A percentile compares a stretch with the other conserved stretches of the same genome.
Conservation (phyloP, 345 rosid species). For the Orychophragmus violaceus region DNA sequence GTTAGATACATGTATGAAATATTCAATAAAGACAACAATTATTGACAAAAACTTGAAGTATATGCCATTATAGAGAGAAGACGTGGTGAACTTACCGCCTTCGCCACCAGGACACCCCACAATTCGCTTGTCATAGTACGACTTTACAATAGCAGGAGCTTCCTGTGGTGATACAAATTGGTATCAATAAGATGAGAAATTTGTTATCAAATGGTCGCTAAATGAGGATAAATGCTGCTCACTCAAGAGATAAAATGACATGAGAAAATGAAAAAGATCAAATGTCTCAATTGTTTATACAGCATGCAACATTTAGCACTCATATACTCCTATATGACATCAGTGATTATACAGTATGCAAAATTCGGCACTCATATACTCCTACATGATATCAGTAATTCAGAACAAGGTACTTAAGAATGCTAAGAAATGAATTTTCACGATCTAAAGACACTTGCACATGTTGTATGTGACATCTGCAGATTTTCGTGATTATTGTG, state of each 20-base stretch:
- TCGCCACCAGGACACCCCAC: conserved; percentile 64
- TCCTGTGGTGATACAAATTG: conserved; percentile 28
- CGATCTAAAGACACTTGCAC: neutral
- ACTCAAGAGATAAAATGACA: neutral
- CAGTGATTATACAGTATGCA: neutral
- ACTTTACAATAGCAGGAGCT: conserved; percentile 47
- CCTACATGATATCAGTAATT: neutral
- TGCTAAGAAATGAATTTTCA: neutral
- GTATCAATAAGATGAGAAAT: neutral
- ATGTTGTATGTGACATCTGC: neutral
- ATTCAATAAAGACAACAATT: neutral
- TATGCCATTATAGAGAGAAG: neutral
- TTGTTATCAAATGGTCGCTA: neutral
- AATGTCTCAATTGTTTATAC: neutral
- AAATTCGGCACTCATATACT: neutral
- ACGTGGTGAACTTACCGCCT: conserved; percentile 38
- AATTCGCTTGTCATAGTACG: conserved; percentile 52
- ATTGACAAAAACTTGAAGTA: neutral
- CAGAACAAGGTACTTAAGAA: neutral
- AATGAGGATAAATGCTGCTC: neutral
- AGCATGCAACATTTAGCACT: neutral
- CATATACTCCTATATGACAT: neutral
- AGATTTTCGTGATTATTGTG: neutral
- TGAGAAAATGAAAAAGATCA: neutral
- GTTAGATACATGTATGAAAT: neutral